Base-by-base conservation (phyloP, 257 asterid species). In the Capsicum pubescens region DNA sequence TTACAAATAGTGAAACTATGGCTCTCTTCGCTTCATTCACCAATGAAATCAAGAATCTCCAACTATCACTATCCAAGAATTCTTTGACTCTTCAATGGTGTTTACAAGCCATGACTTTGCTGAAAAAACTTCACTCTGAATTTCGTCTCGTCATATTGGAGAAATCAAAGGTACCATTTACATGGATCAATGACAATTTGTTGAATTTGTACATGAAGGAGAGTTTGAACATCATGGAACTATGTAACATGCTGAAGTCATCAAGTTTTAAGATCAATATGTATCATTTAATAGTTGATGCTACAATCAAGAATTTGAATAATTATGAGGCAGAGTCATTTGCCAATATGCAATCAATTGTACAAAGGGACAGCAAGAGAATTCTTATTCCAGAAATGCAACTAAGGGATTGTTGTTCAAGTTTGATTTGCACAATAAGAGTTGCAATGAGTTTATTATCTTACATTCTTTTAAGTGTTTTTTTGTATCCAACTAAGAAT, bases 171-270 rank as follows among this genome's bases (percentile, higher is more conserved):
- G 59, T 70, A 21, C 54, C 84, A 0, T 48, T 50, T 13, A 72
- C 68, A 35, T 81, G 84, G 35, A 17, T 71, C 64, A 9, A 52
- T 63, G 68, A 46, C 36, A 44, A 56, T 42, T 9, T 76, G 42
- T 46, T 77, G 81, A 84, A 86, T 59, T 9, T 82, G 26, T 86
- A 86, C 74, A 86, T 86, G 88, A 54, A 76, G 64, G 80, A 82
- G 81, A 82, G 88, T 78, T 83, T 66, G 35, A 7, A 82, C 35
- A 2, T 82, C 48, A 48, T 86, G 81, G 86, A 82, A 2, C 81
- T 86, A 2, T 82, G 84, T 42, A 86, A 86, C 66, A 57, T 85
- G 85, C 57, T 85, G 84, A 82, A 82, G 71, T 82, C 84, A 35
- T 82, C 86, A 19, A 57, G 67, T 52, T 76, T 58, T 76, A 82